Conservation (phyloP, 768 basidiomycete species). For the Phylloporus sp. region DNA sequence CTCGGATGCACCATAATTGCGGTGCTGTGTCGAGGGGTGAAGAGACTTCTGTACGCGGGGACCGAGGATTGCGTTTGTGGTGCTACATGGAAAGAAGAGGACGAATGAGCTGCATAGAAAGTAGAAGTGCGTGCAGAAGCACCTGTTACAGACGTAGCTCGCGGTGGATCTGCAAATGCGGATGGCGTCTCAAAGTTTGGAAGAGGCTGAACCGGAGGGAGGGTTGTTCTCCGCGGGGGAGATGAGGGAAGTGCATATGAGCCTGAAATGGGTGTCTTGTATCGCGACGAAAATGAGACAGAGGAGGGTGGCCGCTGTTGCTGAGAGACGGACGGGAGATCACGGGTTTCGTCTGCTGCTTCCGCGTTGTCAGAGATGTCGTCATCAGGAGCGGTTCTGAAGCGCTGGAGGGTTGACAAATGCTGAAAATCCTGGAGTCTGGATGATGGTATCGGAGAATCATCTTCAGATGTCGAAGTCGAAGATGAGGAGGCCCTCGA, state of each 20-base stretch:
- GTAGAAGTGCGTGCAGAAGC: conserved; percentile 35
- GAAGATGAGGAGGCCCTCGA: conserved; percentile 63
- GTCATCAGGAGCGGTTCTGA: conserved; percentile 21
- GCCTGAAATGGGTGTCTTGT: conserved; percentile 71
- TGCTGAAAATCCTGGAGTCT: conserved; percentile 10
- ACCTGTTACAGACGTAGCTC: conserved; percentile 36
- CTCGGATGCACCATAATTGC: conserved; percentile 33
- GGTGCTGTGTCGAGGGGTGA: conserved; percentile 34
- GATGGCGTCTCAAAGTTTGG: conserved; percentile 71
- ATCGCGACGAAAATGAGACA: conserved; percentile 57
- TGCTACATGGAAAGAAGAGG: conserved; percentile 37
- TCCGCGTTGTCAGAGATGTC: conserved; percentile 46
- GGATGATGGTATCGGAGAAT: conserved; percentile 19
- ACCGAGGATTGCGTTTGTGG: conserved; percentile 38
- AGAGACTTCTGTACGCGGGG: conserved; percentile 33
- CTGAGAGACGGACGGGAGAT: conserved; percentile 39
- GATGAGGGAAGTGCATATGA: conserved; percentile 58
- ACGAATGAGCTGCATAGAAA: conserved; percentile 36
- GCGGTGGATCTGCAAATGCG: conserved; percentile 54
- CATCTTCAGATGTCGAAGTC: conserved; percentile 50
- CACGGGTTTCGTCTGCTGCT: conserved; percentile 45
- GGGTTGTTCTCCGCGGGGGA: conserved; percentile 36
- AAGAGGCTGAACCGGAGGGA: conserved; percentile 69
- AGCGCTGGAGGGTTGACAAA: conserved; percentile 10
- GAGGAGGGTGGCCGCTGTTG: conserved; percentile 67